Evolutionary conservation across 495 filamentous ascomycete species (phyloP), one percentile per base, ranked within the genome.

Genomic region (Ascobolus immersus): DNA sequence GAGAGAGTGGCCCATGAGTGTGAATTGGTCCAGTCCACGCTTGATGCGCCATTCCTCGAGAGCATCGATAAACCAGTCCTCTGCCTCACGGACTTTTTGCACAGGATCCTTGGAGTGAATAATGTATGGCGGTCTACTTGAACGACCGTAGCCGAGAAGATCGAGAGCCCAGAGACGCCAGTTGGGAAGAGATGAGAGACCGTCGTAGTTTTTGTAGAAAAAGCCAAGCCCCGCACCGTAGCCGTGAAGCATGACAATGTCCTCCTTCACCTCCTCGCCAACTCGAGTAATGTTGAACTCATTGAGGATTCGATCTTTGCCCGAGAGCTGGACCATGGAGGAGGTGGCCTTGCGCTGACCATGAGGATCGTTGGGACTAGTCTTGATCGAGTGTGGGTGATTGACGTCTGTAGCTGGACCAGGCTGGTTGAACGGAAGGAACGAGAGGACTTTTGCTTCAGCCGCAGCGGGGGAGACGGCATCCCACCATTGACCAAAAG

Each of bases 181-280:
- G 11, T 80, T 79, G 33, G 61, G 56, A 2, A 66, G 51, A 8
- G 80, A 68, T 35, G 66, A 79, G 24, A 96, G 53, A 4, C 69
- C 68, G 48, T 94, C 86, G 36, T 90, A 94, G 46, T 94, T 94
- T 52, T 81, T 78, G 57, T 94, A 96, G 58, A 91, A 96, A 49
- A 94, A 94, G 4, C 79, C 86, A 3, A 96, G 57, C 0, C 86
- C 86, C 1, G 86, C 86, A 24, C 89, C 89, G 52, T 94, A 94
- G 23, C 86, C 86, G 48, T 96, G 86, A 9, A 96, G 59, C 72
- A 96, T 92, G 14, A 96, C 82, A n/a, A 96, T 59, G 36, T 82
- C 81, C 40, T 69, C 54, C 32, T 82, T 67, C 8, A 74, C 70
- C 4, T 67, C 61, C 39, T 94, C 86, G 17, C 67, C 75, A 2